These are phyloP conservation scores for Sanghuangporus sanghuang DNA, from an alignment of 1,284 basidiomycete genomes.

Conservation along the genomic window DNA sequence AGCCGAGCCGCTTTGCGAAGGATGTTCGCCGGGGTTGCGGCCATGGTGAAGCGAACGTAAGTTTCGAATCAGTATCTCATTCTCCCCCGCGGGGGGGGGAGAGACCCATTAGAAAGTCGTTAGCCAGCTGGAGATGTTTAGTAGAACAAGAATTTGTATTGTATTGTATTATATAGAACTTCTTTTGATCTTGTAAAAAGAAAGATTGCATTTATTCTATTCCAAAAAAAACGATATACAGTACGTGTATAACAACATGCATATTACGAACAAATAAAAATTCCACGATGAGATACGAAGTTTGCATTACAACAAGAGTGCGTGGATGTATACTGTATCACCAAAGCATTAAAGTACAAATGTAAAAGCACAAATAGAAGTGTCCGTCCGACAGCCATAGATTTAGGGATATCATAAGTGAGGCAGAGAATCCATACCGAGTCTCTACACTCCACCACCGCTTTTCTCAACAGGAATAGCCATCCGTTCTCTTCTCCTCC, in stretches of 20 bases:
- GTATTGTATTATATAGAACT: no score
- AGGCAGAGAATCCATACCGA: neutral
- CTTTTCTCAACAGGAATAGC: conserved; percentile 83
- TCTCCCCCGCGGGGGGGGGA: no score
- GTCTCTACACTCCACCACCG: conserved; percentile 67
- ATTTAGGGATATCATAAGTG: neutral
- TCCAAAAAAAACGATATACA: no score
- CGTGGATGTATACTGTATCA: neutral
- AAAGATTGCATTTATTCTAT: no score
- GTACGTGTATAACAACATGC: no score
- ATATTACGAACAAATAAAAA: no score
- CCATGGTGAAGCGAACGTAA: no score
- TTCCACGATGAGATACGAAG: neutral
- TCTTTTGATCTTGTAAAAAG: no score
- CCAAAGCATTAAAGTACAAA: neutral
- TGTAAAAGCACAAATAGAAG: neutral
- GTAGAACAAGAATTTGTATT: no score
- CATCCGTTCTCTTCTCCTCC: conserved; percentile 41
- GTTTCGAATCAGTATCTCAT: no score
- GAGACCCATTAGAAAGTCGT: no score
- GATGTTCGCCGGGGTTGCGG: neutral
- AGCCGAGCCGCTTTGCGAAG: conserved; percentile 5
- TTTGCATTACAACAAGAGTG: neutral
- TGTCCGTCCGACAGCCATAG: neutral
- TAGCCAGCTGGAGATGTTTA: no score